Conservation (phyloP, 2,329 filamentous ascomycete species). For the Chaetomiaceae sp. region DNA sequence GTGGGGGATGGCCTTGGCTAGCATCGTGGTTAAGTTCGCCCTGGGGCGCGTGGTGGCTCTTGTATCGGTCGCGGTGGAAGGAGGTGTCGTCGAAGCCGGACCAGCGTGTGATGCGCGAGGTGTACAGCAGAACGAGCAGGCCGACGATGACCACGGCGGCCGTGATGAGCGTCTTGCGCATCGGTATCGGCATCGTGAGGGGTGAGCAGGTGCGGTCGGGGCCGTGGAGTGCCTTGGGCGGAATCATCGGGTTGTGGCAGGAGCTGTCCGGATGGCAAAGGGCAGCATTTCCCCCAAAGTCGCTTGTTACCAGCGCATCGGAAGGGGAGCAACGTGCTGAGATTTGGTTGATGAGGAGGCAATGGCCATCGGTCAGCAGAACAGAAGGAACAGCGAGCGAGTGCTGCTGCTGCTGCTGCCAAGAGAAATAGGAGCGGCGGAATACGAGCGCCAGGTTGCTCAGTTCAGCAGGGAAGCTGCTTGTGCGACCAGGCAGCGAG, state of each 20-base stretch:
- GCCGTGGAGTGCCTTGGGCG: constrained; percentile 1
- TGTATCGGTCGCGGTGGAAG: constrained; percentile 20
- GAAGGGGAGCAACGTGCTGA: too few species aligned
- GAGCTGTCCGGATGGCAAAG: not conserved
- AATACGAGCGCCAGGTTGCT: not conserved
- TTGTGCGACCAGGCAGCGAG: not conserved
- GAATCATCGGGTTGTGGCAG: constrained; percentile 11
- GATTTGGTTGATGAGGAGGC: too few species aligned
- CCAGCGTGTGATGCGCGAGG: constrained; percentile 28
- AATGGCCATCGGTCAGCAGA: too few species aligned
- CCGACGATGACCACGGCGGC: constrained; percentile 26
- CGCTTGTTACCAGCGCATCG: not conserved
- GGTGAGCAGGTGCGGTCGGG: constrained; percentile 7
- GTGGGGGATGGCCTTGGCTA: not conserved
- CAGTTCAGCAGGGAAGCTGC: too few species aligned
- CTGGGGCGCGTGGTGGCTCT: constrained; percentile 18
- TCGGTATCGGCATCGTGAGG: constrained; percentile 28
- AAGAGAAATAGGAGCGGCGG: too few species aligned
- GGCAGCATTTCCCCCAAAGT: not conserved
- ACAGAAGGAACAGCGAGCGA: too few species aligned
- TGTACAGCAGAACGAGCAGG: constrained; percentile 29
- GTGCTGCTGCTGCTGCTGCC: too few species aligned
- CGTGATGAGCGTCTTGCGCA: constrained; percentile 26
- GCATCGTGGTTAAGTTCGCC: not conserved
- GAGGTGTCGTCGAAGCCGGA: constrained; percentile 26